Conservation (phyloP, 2,329 filamentous ascomycete genomes). For the Cryoendolithus antarcticus region DNA sequence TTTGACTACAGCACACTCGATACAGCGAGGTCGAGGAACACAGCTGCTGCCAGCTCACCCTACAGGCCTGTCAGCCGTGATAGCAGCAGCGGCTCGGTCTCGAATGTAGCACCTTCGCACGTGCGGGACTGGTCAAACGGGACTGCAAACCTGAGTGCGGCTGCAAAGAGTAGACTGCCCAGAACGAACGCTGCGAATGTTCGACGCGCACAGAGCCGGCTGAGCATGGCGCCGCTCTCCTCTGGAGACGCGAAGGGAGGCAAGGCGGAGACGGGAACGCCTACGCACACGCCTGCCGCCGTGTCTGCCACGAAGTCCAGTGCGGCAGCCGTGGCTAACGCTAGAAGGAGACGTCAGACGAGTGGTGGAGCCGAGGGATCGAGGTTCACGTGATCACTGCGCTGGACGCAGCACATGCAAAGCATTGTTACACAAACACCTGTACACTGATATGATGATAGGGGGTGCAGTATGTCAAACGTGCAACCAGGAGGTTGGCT, state of each 20-base stretch:
- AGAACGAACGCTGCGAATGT: constrained; percentile 11
- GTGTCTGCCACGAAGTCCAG: constrained; percentile 6
- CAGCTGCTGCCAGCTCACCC: constrained; percentile 8
- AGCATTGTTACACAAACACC: no score
- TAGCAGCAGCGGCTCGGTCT: constrained; percentile 6
- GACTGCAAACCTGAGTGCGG: constrained; percentile 2
- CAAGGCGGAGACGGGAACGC: constrained; percentile 13
- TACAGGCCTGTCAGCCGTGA: constrained; percentile 19
- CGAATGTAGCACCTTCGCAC: background rate
- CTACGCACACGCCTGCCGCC: constrained; percentile 14
- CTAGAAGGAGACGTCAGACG: constrained; percentile 10
- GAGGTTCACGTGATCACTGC: constrained; percentile 1
- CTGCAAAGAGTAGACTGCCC: constrained; percentile 12
- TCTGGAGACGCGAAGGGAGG: constrained; percentile 3
- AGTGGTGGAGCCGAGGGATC: constrained; percentile 7
- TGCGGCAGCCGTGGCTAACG: constrained; percentile 8
- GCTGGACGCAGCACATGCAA: no score
- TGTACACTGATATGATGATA: no score
- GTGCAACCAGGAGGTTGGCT: no score
- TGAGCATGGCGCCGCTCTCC: constrained; percentile 12
- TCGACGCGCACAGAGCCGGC: constrained; percentile 11
- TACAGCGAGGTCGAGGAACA: constrained; percentile 2
- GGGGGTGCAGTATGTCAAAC: no score
- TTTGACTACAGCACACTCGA: constrained; percentile 16
- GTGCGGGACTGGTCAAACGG: background rate